Evolutionary conservation across 1,284 basidiomycete species (phyloP).

Genomic region (Entoloma clypeatum): DNA sequence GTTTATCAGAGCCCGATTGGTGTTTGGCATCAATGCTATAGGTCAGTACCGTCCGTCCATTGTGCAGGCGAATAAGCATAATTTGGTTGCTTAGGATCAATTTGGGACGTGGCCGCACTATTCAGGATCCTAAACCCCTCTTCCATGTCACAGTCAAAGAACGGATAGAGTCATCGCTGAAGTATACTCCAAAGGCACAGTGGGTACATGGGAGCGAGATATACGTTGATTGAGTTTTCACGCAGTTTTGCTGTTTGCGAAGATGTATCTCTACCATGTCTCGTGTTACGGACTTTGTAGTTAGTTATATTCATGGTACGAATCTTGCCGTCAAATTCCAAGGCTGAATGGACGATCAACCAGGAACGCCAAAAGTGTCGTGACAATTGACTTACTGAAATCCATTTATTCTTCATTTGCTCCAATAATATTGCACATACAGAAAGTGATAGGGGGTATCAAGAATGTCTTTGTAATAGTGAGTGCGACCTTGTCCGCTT

Average conservation of each 20-base stretch:
- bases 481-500: no score
- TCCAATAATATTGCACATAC: no score
- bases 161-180: constrained; percentile 44
- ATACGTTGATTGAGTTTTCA: constrained; percentile 44
- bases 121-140: constrained; percentile 38
- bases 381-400: no score
- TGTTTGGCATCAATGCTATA: constrained; percentile 36
- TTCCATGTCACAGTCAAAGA: constrained; percentile 53
- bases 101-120: constrained; percentile 45
- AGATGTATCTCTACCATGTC: no score
- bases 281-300: constrained; percentile 3
- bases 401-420: no score
- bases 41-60: constrained; percentile 25
- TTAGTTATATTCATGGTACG: no score
- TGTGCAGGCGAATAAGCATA: not conserved
- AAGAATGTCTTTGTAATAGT: no score
- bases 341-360: no score
- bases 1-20: constrained; percentile 40
- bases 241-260: no score
- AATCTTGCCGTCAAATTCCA: no score
- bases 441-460: no score
- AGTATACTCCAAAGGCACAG: constrained; percentile 48
- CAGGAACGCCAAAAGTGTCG: no score
- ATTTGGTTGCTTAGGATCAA: constrained; percentile 29
- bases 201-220: constrained; percentile 45